These are phyloP conservation scores for Mollisiaceae sp. DNA, from an alignment of 2,329 filamentous ascomycete species.

Conservation along the genomic window DNA sequence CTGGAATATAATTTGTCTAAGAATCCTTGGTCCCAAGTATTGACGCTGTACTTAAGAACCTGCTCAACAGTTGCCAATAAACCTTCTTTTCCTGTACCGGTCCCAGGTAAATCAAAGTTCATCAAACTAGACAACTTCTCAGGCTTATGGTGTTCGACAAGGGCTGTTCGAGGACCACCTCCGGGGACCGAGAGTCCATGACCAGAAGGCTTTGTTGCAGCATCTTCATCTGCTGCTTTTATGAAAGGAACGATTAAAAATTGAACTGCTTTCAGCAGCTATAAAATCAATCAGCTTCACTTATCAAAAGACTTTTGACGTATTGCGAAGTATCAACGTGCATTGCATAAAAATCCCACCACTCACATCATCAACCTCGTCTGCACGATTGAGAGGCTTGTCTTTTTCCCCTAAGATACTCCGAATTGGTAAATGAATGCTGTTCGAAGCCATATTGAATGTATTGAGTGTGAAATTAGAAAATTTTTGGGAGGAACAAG, in stretches of 20 bases:
- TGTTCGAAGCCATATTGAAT: constrained; percentile 23
- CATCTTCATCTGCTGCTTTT: constrained; percentile 68
- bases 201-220: constrained; percentile 58
- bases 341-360: background rate
- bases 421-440: constrained; percentile 23
- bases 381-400: constrained; percentile 45
- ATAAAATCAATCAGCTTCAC: background rate
- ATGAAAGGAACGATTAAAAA: constrained; percentile 74
- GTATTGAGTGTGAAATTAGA: background rate
- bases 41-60: constrained; percentile 85
- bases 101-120: constrained; percentile 61
- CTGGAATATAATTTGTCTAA: constrained; percentile 94
- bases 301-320: background rate
- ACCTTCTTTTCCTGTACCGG: constrained; percentile 71
- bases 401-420: constrained; percentile 11
- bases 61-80: constrained; percentile 72
- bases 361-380: constrained; percentile 54
- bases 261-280: constrained; percentile 74
- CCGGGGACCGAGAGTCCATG: constrained; percentile 49
- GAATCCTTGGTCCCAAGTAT: constrained; percentile 98
- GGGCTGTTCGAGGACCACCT: constrained; percentile 55
- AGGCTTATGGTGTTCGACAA: constrained; percentile 68
- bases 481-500: background rate
- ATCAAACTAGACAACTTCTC: constrained; percentile 60
- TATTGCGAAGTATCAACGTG: background rate